Evolutionary conservation across 176 grass and related monocot species (phyloP).

Genomic region (Chloris gayana): DNA sequence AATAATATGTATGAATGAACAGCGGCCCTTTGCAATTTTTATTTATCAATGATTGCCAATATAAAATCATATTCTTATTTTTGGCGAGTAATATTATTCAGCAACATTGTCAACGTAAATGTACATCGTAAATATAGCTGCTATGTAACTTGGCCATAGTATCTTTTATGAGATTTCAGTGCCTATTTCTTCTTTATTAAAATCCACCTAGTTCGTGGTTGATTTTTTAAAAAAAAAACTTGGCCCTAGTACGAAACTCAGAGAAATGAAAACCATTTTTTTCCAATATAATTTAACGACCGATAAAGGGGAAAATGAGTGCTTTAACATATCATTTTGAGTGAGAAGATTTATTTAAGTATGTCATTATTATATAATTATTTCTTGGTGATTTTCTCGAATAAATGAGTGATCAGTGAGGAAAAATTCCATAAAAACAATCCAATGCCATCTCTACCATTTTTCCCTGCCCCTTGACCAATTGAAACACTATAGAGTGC

Average conservation of each 20-base stretch:
- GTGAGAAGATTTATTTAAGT: slow-evolving; percentile 12
- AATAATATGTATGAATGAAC: background rate
- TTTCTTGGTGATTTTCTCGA: background rate
- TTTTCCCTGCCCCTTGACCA: background rate
- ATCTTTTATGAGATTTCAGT: background rate
- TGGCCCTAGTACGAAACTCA: background rate
- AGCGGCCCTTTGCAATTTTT: background rate
- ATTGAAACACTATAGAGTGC: slow-evolving; percentile 28
- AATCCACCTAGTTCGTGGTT: background rate
- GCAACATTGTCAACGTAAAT: background rate
- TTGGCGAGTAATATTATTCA: background rate
- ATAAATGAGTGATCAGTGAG: background rate
- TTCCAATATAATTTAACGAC: background rate
- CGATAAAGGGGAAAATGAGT: background rate
- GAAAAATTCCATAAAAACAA: background rate
- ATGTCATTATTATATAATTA: background rate
- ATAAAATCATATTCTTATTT: background rate
- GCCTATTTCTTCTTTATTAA: background rate
- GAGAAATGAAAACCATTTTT: background rate
- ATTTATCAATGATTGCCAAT: background rate
- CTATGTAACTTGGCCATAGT: background rate
- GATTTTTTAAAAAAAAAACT: background rate
- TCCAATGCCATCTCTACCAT: background rate
- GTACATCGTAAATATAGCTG: background rate
- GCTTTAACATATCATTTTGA: background rate